phyloP scores from a whole-genome alignment of 2,329 filamentous ascomycete species.

The Fusarium globosum region DNA sequence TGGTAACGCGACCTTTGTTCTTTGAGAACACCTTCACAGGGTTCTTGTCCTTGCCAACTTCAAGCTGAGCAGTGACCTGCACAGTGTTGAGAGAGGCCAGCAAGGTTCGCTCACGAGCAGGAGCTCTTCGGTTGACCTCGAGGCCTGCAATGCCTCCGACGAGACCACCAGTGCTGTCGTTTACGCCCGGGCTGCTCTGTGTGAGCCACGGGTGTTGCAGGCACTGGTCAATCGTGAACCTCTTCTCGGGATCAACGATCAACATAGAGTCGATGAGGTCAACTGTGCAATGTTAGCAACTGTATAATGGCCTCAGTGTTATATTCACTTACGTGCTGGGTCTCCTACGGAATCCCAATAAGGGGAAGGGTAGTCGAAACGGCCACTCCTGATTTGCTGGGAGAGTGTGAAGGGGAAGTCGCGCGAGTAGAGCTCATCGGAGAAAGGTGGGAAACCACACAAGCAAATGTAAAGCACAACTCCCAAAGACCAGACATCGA shows the following conservation, averaged over 20 bases:
- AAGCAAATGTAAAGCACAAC: conserved; percentile 98
- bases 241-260: conserved; percentile 83
- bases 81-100: conserved; percentile 85
- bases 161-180: conserved; percentile 91
- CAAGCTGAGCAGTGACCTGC: conserved; percentile 62
- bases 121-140: conserved; percentile 85
- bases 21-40: conserved; percentile 81
- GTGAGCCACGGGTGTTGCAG: conserved; percentile 92
- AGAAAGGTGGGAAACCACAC: conserved; percentile 97
- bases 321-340: conserved; percentile 68
- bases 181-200: conserved; percentile 67
- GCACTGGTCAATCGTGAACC: conserved; percentile 91
- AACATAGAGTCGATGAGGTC: conserved; percentile 97
- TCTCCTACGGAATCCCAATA: conserved; percentile 79
- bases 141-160: conserved; percentile 86
- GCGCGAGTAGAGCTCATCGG: conserved; percentile 84
- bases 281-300: conserved; percentile 56
- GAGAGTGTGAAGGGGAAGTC: conserved; percentile 89
- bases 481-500: conserved; percentile 97
- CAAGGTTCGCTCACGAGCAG: conserved; percentile 84
- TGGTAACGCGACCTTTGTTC: conserved; percentile 62
- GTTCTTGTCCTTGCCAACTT: conserved; percentile 65
- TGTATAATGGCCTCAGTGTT: not conserved
- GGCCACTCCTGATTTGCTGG: conserved; percentile 90
- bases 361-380: conserved; percentile 94